phyloP scores from a whole-genome alignment of 805 yeast species.

The Naumovozyma dairenensis region DNA sequence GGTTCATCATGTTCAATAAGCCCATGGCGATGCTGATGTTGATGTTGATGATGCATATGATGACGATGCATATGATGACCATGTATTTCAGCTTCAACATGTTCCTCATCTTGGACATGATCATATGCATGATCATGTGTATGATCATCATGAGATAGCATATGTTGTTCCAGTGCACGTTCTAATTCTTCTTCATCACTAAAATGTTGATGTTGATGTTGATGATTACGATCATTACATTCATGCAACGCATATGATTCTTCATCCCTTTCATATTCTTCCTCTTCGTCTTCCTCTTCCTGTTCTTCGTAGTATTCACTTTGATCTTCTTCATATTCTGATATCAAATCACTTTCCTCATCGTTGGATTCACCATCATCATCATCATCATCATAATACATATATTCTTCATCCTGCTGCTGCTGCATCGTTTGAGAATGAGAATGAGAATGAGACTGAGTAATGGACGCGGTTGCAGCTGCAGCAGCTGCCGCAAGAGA shows the following conservation, averaged over 20 bases:
- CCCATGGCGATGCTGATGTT: slow-evolving; percentile 5
- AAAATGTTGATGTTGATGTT: slow-evolving; percentile 5
- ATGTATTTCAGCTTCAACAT: slow-evolving; percentile 2
- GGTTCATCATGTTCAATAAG: slow-evolving; percentile 8
- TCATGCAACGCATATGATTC: slow-evolving; percentile 7
- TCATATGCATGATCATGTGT: neutral
- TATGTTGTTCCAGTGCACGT: too few species aligned
- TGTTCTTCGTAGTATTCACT: slow-evolving; percentile 12
- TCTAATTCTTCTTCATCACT: neutral
- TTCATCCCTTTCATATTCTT: slow-evolving; percentile 13
- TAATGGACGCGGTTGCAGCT: slow-evolving; percentile 13
- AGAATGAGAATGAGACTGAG: slow-evolving; percentile 6
- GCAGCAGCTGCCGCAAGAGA: slow-evolving; percentile 25
- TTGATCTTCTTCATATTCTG: slow-evolving; percentile 4
- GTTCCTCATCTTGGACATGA: slow-evolving; percentile 2
- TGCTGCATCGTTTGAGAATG: slow-evolving; percentile 7
- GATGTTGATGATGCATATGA: slow-evolving; percentile 8
- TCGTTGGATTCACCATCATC: slow-evolving; percentile 13
- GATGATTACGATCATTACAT: slow-evolving; percentile 7
- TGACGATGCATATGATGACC: slow-evolving; percentile 7
- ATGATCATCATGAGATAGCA: too few species aligned
- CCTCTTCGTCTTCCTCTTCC: slow-evolving; percentile 19
- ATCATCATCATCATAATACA: slow-evolving; percentile 22
- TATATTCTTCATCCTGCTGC: slow-evolving; percentile 19
- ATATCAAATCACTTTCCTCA: slow-evolving; percentile 15